Evolutionary conservation across 2,329 filamentous ascomycete species (phyloP), one percentile per base, ranked within the genome.

Genomic region (Tolypocladium ovalisporum): DNA sequence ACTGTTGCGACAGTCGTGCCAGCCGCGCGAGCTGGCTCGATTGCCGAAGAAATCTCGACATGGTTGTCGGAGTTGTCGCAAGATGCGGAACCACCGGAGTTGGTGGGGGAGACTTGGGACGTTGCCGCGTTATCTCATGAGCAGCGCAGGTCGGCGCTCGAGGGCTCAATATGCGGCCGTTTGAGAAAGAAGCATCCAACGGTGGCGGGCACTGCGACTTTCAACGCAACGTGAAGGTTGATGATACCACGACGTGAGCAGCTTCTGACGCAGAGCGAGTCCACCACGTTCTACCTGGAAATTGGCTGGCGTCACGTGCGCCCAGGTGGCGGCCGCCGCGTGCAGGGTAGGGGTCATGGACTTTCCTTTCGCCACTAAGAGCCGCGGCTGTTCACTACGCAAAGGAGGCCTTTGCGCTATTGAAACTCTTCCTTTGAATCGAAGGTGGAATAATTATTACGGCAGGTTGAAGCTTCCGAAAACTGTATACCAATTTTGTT

Each of bases 21-120:
- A 84, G 77, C 70, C 81, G 80, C 73, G 83, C 82, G 69, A 88
- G 74, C 71, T 83, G 81, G 76, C 83, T 82, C 70, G 85, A 80
- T 71, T 84, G 83, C 71, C 85, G 82, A 64, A 88, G 75, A 67
- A 86, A 76, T 66, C 82, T 82, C 70, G 84, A 84, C 86, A 88
- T 88, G 73, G 64, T 62, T 62, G 62, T 64, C 59, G 60, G 61
- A 60, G 62, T 62, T 66, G 63, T 68, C 66, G 67, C 63, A 35
- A 61, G 64, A 56, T 65, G 65, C 69, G 71, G 70, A 67, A 70
- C 62, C 63, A 66, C 70, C 70, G 70, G 68, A 61, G 61, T 63
- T 62, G 62, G 63, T 57, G 59, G 58, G 47, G 47, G 58, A 56
- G 24, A 60, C 56, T 61, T 56, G 59, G 53, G 60, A 51, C 56